These are phyloP conservation scores for Ampelomyces quisqualis DNA, from an alignment of 2,329 filamentous ascomycete genomes.

Conservation along the genomic window DNA sequence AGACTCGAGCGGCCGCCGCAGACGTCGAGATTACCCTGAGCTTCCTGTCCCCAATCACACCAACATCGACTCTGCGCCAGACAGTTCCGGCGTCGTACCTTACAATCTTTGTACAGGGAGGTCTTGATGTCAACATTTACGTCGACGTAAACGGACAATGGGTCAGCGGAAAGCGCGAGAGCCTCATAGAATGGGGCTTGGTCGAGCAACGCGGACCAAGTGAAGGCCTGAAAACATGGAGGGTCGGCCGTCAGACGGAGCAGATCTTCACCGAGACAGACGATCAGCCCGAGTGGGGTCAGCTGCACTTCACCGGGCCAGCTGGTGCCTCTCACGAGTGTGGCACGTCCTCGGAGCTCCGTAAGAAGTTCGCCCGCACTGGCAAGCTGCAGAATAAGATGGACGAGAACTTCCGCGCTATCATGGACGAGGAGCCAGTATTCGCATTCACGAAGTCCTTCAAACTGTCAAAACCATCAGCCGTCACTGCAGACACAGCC, in stretches of 20 bases:
- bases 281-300: conserved; percentile 83
- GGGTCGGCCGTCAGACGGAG: conserved; percentile 60
- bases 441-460: conserved; percentile 65
- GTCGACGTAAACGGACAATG: conserved; percentile 62
- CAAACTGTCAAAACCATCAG: conserved; percentile 26
- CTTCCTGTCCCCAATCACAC: conserved; percentile 76
- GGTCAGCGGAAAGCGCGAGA: conserved; percentile 74
- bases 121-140: conserved; percentile 54
- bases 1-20: conserved; percentile 33
- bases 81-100: conserved; percentile 81
- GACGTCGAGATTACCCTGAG: conserved; percentile 60
- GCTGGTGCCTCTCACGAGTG: conserved; percentile 67
- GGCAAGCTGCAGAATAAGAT: conserved; percentile 66
- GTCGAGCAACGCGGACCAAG: conserved; percentile 45
- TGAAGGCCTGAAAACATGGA: conserved; percentile 64
- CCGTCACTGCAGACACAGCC: conserved; percentile 5
- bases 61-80: conserved; percentile 76
- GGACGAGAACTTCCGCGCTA: conserved; percentile 66
- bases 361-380: conserved; percentile 68
- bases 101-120: conserved; percentile 67
- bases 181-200: conserved; percentile 69
- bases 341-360: conserved; percentile 65
- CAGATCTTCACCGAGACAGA: conserved; percentile 70
- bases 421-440: conserved; percentile 77
- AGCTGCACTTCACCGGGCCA: conserved; percentile 73